Conservation (phyloP, 805 yeast species). For the Metschnikowia matae region DNA sequence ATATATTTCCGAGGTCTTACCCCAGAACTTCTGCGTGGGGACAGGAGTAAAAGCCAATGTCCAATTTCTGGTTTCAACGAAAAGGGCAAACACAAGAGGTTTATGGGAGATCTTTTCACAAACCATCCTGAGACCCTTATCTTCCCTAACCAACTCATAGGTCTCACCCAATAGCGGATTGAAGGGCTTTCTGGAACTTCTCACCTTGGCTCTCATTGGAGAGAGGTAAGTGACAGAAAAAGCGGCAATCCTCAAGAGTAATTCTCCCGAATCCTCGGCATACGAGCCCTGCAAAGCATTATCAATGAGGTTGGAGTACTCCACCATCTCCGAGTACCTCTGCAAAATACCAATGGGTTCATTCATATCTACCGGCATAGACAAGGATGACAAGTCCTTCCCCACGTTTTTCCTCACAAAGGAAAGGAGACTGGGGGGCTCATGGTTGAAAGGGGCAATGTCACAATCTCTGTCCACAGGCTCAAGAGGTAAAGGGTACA, state of each 20-base stretch:
- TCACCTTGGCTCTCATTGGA: conserved; percentile 63
- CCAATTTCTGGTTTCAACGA: conserved; percentile 74
- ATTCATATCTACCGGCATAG: conserved; percentile 93
- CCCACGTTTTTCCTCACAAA: conserved; percentile 88
- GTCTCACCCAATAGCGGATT: conserved; percentile 95
- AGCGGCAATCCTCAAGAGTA: conserved; percentile 65
- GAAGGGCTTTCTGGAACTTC: conserved; percentile 86
- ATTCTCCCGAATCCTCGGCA: conserved; percentile 48
- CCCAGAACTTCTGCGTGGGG: conserved; percentile 91
- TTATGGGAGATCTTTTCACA: conserved; percentile 86
- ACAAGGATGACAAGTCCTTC: conserved; percentile 75
- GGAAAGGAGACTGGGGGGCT: conserved; percentile 80
- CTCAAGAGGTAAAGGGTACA: conserved; percentile 65
- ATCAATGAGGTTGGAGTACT: conserved; percentile 65
- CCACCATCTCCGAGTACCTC: conserved; percentile 73
- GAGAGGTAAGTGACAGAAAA: conserved; percentile 79
- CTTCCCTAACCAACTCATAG: conserved; percentile 83
- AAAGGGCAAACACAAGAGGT: conserved; percentile 81
- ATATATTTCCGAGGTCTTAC: conserved; percentile 80
- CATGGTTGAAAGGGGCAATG: conserved; percentile 51
- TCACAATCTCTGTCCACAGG: conserved; percentile 53
- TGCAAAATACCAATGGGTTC: conserved; percentile 88
- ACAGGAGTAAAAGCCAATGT: conserved; percentile 56
- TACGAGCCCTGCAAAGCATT: conserved; percentile 49
- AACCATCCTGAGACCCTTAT: conserved; percentile 65